Conservation (phyloP, 306 rosid species). For the Dryas drummondii region DNA sequence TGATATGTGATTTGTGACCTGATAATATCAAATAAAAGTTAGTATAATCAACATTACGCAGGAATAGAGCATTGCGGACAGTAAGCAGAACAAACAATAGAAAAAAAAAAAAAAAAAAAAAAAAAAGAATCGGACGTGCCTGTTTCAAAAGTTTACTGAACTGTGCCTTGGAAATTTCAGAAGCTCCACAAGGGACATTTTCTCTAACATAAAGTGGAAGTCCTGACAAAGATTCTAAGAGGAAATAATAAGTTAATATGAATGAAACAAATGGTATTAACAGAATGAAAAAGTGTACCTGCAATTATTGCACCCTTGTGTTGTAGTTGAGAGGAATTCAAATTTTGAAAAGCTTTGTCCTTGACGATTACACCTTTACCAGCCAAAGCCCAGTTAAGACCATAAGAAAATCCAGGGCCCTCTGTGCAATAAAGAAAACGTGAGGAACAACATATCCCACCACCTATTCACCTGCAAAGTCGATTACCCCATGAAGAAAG, state of each 20-base stretch:
- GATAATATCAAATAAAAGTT: conserved; percentile 7
- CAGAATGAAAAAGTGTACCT: conserved; percentile 14
- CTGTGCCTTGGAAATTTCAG: conserved; percentile 34
- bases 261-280: not conserved
- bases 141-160: conserved; percentile 42
- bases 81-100: not conserved
- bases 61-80: not conserved
- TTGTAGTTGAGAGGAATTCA: conserved; percentile 34
- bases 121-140: conserved; percentile 25
- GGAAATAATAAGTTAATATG: not conserved
- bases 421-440: conserved; percentile 17
- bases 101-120: not conserved
- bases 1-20: conserved; percentile 48
- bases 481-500: too few relatives aligned
- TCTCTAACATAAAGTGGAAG: conserved; percentile 47
- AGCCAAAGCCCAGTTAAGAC: conserved; percentile 46
- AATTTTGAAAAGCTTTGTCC: conserved; percentile 38
- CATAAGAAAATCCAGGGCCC: conserved; percentile 15
- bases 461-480: too few relatives aligned
- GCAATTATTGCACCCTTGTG: conserved; percentile 38
- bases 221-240: conserved; percentile 37
- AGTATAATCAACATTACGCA: not conserved
- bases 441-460: not conserved
- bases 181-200: conserved; percentile 23
- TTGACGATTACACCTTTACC: conserved; percentile 39